A percentile compares a stretch with the other conserved stretches of the same genome.
Evolutionary conservation across 805 yeast species (phyloP).

Genomic region (Wickerhamomyces chaumierensis): DNA sequence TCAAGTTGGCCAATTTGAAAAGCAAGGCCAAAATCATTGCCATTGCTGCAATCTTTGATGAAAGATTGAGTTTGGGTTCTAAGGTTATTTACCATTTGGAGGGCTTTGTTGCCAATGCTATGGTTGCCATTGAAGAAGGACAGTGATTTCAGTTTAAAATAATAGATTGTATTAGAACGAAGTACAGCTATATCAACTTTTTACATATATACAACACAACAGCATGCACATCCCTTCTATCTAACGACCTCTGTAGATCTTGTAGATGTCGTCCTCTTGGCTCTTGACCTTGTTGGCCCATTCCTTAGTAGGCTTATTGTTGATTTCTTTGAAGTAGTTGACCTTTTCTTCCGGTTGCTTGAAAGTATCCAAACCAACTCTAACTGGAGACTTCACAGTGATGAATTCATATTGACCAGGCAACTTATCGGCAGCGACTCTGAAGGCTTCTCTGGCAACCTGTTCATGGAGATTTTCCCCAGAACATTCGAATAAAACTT

Average conservation of each 20-base stretch:
- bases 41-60: conserved; percentile 64
- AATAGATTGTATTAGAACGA: too few relatives aligned
- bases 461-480: conserved; percentile 73
- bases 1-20: conserved; percentile 19
- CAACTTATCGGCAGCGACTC: conserved; percentile 83
- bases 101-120: conserved; percentile 81
- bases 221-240: neutral
- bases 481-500: conserved; percentile 74
- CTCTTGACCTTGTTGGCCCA: conserved; percentile 44
- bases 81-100: conserved; percentile 92
- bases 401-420: conserved; percentile 91
- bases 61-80: conserved; percentile 72
- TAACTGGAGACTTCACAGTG: conserved; percentile 46
- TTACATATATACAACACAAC: neutral
- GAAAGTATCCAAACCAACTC: conserved; percentile 58
- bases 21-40: conserved; percentile 39
- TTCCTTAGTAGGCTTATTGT: conserved; percentile 54
- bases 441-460: conserved; percentile 80
- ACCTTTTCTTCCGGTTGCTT: conserved; percentile 30
- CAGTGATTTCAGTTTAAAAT: too few relatives aligned
- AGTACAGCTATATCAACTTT: too few relatives aligned
- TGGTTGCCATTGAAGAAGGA: conserved; percentile 56
- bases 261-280: conserved; percentile 35
- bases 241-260: conserved; percentile 52
- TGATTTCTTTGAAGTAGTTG: conserved; percentile 44